Conservation (phyloP, 208 protist species). For the Zelonia costaricensis region DNA sequence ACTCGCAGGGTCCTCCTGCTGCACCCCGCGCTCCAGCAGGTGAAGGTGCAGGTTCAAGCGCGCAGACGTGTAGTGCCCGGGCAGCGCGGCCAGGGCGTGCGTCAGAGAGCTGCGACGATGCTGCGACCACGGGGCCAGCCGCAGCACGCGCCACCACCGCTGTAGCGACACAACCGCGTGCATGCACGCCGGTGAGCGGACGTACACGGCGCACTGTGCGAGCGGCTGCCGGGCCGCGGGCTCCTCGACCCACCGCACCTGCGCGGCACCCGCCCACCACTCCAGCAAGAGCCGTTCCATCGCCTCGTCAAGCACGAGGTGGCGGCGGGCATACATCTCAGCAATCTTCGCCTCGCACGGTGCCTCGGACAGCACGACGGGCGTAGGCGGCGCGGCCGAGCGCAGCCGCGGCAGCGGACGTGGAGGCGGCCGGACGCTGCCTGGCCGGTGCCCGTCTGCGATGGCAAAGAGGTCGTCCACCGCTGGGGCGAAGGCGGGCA, state of each 20-base stretch:
- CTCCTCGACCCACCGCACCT: slow-evolving; percentile 27
- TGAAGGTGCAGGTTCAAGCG: slow-evolving; percentile 11
- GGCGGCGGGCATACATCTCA: slow-evolving; percentile 20
- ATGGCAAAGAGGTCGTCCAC: slow-evolving; percentile 14
- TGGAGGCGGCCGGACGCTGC: not conserved
- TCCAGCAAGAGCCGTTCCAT: slow-evolving; percentile 20
- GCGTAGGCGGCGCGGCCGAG: not conserved
- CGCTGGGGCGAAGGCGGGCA: slow-evolving; percentile 2
- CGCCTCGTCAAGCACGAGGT: slow-evolving; percentile 18
- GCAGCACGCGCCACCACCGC: slow-evolving; percentile 71
- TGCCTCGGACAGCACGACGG: slow-evolving; percentile 1
- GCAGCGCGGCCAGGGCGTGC: slow-evolving; percentile 1
- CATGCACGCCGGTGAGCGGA: slow-evolving; percentile 42
- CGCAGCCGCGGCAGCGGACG: not conserved
- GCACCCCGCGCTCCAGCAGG: not conserved
- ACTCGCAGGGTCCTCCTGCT: not conserved
- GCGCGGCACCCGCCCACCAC: slow-evolving; percentile 12
- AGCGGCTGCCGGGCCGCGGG: slow-evolving; percentile 12
- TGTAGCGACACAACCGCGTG: slow-evolving; percentile 52
- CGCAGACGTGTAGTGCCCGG: slow-evolving; percentile 1
- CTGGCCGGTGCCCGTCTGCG: not conserved
- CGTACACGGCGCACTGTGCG: slow-evolving; percentile 16
- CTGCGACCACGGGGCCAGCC: slow-evolving; percentile 15
- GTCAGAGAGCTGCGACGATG: slow-evolving; percentile 1
- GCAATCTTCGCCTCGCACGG: slow-evolving; percentile 12